These are phyloP conservation scores for Venustampulla echinocandica DNA, from an alignment of 495 filamentous ascomycete species.

Conservation along the genomic window DNA sequence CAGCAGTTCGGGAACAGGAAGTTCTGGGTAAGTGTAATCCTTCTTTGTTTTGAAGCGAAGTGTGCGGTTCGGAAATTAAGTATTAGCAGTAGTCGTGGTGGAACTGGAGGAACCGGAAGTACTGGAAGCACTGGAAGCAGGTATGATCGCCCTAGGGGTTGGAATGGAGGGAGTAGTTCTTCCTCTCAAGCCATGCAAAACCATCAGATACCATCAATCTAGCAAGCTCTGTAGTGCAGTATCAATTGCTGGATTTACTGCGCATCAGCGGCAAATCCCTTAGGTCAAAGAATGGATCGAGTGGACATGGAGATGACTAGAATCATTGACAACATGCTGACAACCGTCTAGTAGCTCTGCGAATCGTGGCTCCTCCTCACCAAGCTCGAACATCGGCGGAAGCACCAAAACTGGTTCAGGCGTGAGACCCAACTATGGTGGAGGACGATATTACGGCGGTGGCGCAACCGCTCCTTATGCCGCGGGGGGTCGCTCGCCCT, in stretches of 20 bases:
- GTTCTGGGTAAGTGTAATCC: constrained; percentile 17
- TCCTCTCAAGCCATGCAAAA: no score
- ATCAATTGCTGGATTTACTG: neutral
- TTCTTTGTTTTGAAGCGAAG: neutral
- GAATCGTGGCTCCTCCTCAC: constrained; percentile 22
- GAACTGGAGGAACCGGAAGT: neutral
- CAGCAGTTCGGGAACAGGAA: constrained; percentile 7
- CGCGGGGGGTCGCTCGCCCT: constrained; percentile 47
- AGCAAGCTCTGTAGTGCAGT: no score
- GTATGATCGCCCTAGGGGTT: neutral
- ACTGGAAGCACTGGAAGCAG: neutral
- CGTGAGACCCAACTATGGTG: constrained; percentile 48
- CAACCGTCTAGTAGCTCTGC: constrained; percentile 12
- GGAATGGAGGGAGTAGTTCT: constrained; percentile 10
- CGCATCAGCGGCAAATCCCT: no score
- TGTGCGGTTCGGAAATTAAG: neutral
- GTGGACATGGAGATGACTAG: no score
- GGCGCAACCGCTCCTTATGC: constrained; percentile 62
- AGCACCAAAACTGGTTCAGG: constrained; percentile 58
- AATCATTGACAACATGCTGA: no score
- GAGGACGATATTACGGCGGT: constrained; percentile 69
- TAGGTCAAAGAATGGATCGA: no score
- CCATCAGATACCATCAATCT: no score
- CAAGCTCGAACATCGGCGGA: constrained; percentile 51
- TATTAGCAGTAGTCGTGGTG: neutral